Conservation (phyloP, 257 asterid species). For the Misopates orontium region DNA sequence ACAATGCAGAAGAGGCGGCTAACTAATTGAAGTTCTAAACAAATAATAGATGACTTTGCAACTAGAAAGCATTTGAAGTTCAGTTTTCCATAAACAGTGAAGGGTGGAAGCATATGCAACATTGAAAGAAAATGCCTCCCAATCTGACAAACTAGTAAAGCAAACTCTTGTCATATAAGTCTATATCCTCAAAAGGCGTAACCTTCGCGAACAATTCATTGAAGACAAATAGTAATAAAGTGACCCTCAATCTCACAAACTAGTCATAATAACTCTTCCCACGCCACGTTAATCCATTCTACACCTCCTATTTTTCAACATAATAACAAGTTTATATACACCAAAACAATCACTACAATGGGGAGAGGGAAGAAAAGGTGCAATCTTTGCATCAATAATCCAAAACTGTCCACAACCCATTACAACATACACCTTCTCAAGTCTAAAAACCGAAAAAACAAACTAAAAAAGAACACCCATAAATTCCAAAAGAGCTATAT, state of each 20-base stretch:
- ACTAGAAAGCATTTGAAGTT: neutral
- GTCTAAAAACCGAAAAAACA: neutral
- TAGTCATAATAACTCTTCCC: neutral
- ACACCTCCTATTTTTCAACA: neutral
- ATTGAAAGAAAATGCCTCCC: no score
- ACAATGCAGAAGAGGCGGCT: neutral
- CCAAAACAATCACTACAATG: neutral
- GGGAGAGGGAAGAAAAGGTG: neutral
- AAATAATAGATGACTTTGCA: neutral
- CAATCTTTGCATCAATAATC: neutral
- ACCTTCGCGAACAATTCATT: no score
- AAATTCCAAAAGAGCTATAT: neutral
- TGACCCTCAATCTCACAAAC: neutral
- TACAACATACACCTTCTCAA: neutral
- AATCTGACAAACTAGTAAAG: no score
- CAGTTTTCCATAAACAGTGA: neutral
- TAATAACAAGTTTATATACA: neutral
- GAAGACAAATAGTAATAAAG: no score
- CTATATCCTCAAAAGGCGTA: no score
- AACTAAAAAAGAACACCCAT: neutral
- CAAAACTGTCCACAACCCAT: constrained; percentile 5
- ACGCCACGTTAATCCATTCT: neutral
- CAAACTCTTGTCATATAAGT: no score
- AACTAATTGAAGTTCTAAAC: neutral
- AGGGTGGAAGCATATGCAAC: no score